A percentile compares a stretch with the other conserved stretches of the same genome.
Evolutionary conservation across 2,329 filamentous ascomycete species (phyloP).

Genomic region (Fusarium marasasianum): DNA sequence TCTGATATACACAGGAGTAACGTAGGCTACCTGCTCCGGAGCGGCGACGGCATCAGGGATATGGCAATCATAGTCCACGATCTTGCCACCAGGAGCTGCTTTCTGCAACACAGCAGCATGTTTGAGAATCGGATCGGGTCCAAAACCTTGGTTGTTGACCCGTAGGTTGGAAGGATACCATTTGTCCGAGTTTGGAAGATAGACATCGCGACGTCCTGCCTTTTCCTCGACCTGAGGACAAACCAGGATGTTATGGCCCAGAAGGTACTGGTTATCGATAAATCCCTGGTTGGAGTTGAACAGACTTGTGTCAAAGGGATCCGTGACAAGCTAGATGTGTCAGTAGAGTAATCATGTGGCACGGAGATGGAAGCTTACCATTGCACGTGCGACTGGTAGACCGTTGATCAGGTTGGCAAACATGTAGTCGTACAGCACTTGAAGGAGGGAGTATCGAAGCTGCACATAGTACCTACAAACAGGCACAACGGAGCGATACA

Average conservation of each 20-base stretch:
- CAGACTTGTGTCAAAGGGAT: neutral
- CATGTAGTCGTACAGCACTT: neutral
- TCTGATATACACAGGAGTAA: neutral
- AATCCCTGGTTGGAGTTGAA: neutral
- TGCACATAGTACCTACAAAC: constrained; percentile 1
- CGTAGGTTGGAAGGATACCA: neutral
- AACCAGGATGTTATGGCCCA: neutral
- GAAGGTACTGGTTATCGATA: neutral
- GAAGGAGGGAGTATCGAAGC: neutral
- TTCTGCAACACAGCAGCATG: neutral
- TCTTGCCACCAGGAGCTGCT: neutral
- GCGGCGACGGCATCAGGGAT: neutral
- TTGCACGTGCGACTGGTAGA: neutral
- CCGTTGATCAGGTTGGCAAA: neutral
- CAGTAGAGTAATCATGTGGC: fast-evolving
- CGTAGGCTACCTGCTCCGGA: neutral
- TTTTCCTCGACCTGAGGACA: neutral
- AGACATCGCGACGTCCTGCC: neutral
- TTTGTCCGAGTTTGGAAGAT: neutral
- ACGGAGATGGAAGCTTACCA: neutral
- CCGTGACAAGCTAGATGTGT: neutral
- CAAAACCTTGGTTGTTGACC: neutral
- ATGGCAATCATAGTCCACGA: neutral
- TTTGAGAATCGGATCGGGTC: neutral
- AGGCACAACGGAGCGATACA: neutral